These are phyloP conservation scores for Madurella fahalii DNA, from an alignment of 2,329 filamentous ascomycete genomes.

Conservation along the genomic window DNA sequence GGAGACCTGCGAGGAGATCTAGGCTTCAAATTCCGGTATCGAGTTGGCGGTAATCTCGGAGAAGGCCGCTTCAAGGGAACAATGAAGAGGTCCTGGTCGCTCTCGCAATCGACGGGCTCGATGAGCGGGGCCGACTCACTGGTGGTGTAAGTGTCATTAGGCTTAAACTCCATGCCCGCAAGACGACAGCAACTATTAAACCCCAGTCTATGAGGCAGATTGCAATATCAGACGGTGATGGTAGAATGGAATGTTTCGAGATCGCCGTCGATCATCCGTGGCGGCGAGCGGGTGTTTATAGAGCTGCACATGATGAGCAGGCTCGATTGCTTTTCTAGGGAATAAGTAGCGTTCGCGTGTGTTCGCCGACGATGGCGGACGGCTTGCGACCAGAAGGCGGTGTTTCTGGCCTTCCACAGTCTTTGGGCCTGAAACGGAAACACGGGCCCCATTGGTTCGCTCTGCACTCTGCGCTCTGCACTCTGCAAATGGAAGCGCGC, in stretches of 20 bases:
- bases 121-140: slow-evolving; percentile 22
- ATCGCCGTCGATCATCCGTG: slow-evolving; percentile 10
- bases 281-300: slow-evolving; percentile 11
- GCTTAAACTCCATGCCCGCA: slow-evolving; percentile 13
- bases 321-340: neutral
- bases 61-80: slow-evolving; percentile 20
- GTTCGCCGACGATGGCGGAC: neutral
- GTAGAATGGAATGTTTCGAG: slow-evolving; percentile 4
- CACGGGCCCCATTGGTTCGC: neutral
- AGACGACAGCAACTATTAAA: neutral
- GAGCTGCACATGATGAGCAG: neutral
- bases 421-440: slow-evolving; percentile 10
- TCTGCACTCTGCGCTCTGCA: too few species aligned
- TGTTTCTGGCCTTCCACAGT: slow-evolving; percentile 7
- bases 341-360: neutral
- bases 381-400: neutral
- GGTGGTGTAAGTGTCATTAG: slow-evolving; percentile 15
- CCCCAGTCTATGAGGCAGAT: neutral
- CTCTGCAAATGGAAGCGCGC: neutral
- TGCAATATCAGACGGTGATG: neutral
- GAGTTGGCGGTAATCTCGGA: slow-evolving; percentile 4
- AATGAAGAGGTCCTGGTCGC: slow-evolving; percentile 19
- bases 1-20: slow-evolving; percentile 7
- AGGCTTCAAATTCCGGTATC: slow-evolving; percentile 15
- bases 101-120: slow-evolving; percentile 15